A percentile compares a stretch with the other conserved stretches of the same genome.
These are phyloP conservation scores for Chaetomium strumarium DNA, from an alignment of 2,329 filamentous ascomycete genomes.

Conservation along the genomic window DNA sequence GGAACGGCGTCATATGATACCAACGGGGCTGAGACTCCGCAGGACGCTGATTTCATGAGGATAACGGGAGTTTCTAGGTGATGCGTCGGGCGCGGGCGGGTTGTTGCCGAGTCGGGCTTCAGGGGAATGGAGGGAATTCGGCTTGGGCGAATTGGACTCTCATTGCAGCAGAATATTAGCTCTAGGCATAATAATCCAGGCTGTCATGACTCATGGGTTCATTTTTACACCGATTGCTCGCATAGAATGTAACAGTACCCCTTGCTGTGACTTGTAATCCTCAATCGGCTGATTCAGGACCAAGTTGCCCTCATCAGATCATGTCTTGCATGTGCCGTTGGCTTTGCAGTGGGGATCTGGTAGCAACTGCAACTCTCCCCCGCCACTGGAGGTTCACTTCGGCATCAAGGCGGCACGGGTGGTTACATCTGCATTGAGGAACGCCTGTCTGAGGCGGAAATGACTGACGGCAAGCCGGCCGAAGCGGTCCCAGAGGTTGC, in stretches of 20 bases:
- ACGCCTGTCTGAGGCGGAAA: slow-evolving; percentile 13
- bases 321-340: slow-evolving; percentile 2
- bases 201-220: slow-evolving; percentile 6
- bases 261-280: neutral
- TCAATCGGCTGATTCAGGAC: neutral
- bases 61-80: slow-evolving; percentile 1
- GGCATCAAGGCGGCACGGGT: slow-evolving; percentile 4
- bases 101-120: neutral
- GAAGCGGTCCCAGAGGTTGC: neutral
- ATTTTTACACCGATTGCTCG: neutral
- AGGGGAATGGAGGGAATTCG: neutral
- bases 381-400: slow-evolving; percentile 3
- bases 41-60: slow-evolving; percentile 7
- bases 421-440: slow-evolving; percentile 14
- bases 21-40: slow-evolving; percentile 16
- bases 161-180: slow-evolving; percentile 2
- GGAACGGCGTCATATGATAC: slow-evolving; percentile 17
- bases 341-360: neutral
- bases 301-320: slow-evolving; percentile 2
- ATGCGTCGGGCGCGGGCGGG: neutral
- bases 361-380: slow-evolving; percentile 2
- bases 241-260: neutral
- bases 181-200: slow-evolving; percentile 13
- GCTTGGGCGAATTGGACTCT: slow-evolving; percentile 2
- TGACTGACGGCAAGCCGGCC: slow-evolving; percentile 11